Conservation (phyloP, 495 filamentous ascomycete species). For the Aspergillus campestris region DNA sequence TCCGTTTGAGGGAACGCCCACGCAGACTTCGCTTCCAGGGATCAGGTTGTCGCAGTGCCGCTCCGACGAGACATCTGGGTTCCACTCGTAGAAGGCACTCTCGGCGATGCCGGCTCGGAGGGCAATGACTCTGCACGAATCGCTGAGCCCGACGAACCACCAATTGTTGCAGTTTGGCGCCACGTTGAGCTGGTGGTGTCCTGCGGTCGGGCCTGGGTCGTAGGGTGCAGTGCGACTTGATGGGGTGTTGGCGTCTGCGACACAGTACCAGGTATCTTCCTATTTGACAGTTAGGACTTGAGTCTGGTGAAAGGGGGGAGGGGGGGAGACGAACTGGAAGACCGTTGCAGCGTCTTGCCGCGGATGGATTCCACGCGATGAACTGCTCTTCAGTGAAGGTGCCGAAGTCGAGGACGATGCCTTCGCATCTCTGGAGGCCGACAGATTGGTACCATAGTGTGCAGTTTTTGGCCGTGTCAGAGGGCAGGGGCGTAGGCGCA, state of each 20-base stretch:
- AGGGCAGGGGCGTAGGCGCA: conserved; percentile 10
- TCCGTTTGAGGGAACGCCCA: too few species aligned
- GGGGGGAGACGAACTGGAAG: conserved; percentile 4
- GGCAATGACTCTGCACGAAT: too few species aligned
- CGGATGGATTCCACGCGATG: conserved; percentile 15
- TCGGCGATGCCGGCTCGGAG: too few species aligned
- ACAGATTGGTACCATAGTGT: conserved; percentile 8
- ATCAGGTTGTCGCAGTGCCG: too few species aligned
- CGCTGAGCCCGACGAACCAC: neutral
- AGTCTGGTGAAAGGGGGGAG: neutral
- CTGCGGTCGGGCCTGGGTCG: neutral
- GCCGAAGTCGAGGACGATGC: conserved; percentile 8
- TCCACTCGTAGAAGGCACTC: too few species aligned
- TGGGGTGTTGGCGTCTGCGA: conserved; percentile 1
- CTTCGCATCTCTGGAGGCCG: conserved; percentile 7
- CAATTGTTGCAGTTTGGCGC: neutral
- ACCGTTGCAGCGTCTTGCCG: conserved; percentile 6
- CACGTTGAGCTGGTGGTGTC: conserved; percentile 1
- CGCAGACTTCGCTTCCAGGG: too few species aligned
- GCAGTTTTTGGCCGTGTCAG: conserved; percentile 11
- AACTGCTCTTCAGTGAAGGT: conserved; percentile 15
- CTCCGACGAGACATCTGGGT: too few species aligned
- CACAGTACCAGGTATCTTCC: conserved; percentile 5
- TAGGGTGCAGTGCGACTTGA: conserved; percentile 1
- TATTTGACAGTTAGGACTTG: neutral